These are phyloP conservation scores for Penicillium expansum DNA, from an alignment of 2,329 filamentous ascomycete genomes.

Conservation along the genomic window DNA sequence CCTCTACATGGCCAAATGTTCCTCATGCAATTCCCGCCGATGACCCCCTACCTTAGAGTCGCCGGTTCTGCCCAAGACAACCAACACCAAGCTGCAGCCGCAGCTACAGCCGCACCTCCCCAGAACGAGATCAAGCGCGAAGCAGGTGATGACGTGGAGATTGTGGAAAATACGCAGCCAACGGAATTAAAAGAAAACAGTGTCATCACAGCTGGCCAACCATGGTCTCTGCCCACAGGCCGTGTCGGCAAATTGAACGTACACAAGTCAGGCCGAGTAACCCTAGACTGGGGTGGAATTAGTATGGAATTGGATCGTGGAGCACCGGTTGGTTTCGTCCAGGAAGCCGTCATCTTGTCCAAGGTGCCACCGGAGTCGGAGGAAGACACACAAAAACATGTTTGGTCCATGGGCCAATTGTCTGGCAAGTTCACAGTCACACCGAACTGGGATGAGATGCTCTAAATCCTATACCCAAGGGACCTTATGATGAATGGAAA, in stretches of 20 bases:
- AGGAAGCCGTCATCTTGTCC: constrained; percentile 54
- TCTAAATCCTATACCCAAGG: constrained; percentile 22
- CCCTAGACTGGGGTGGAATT: constrained; percentile 62
- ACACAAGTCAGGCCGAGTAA: constrained; percentile 60
- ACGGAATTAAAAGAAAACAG: constrained; percentile 22
- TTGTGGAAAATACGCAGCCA: constrained; percentile 21
- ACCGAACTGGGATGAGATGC: constrained; percentile 58
- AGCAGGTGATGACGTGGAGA: constrained; percentile 29
- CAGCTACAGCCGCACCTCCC: neutral
- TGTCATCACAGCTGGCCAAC: constrained; percentile 42
- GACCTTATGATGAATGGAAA: constrained; percentile 1
- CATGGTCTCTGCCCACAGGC: constrained; percentile 50
- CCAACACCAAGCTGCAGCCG: neutral
- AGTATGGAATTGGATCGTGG: constrained; percentile 58
- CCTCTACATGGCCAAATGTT: constrained; percentile 56
- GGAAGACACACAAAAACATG: constrained; percentile 39
- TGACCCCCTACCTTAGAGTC: constrained; percentile 56
- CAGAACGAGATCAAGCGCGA: constrained; percentile 31
- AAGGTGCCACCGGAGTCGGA: constrained; percentile 21
- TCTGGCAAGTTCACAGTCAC: constrained; percentile 63
- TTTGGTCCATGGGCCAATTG: constrained; percentile 60
- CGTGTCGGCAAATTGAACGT: constrained; percentile 61
- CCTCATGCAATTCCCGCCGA: constrained; percentile 63
- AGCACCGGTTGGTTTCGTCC: constrained; percentile 56
- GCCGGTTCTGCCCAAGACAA: constrained; percentile 25